These are phyloP conservation scores for Ganoderma meredithae DNA, from an alignment of 1,284 basidiomycete species.

Conservation along the genomic window DNA sequence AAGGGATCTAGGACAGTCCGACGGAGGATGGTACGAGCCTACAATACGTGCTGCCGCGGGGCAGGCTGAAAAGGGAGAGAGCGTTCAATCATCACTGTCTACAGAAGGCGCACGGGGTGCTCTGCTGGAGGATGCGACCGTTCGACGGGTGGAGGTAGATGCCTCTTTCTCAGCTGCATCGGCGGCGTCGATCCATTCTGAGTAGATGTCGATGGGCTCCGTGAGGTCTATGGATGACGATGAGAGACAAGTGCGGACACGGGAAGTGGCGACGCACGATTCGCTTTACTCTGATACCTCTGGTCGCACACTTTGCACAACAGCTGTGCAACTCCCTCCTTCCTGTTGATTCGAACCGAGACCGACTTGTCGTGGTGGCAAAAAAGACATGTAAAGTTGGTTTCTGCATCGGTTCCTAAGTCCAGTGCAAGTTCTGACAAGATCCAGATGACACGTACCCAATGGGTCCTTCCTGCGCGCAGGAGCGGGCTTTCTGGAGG, in stretches of 20 bases:
- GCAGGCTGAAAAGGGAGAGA: background rate
- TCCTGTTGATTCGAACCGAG: conserved; percentile 84
- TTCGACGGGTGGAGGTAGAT: conserved; percentile 52
- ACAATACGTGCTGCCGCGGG: conserved; percentile 9
- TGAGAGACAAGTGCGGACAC: conserved; percentile 26
- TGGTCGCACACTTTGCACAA: conserved; percentile 85
- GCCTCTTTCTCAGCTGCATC: conserved; percentile 79
- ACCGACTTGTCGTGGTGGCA: conserved; percentile 93
- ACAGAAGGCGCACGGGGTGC: conserved; percentile 44
- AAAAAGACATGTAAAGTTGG: conserved; percentile 85
- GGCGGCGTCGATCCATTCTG: conserved; percentile 92
- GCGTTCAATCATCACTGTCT: conserved; percentile 53
- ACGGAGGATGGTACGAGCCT: conserved; percentile 5
- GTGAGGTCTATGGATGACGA: conserved; percentile 66
- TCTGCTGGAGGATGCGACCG: conserved; percentile 66
- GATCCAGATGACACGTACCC: conserved; percentile 53
- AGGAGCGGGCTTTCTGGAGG: conserved; percentile 72
- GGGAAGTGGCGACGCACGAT: conserved; percentile 64
- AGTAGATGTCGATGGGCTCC: conserved; percentile 90
- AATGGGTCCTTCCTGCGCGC: conserved; percentile 70
- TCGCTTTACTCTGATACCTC: conserved; percentile 83
- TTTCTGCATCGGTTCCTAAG: conserved; percentile 56
- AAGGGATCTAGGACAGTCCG: conserved; percentile 24
- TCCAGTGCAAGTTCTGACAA: background rate
- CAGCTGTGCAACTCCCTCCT: conserved; percentile 80